phyloP scores from a whole-genome alignment of 306 rosid species.

The Quercus wislizeni region DNA sequence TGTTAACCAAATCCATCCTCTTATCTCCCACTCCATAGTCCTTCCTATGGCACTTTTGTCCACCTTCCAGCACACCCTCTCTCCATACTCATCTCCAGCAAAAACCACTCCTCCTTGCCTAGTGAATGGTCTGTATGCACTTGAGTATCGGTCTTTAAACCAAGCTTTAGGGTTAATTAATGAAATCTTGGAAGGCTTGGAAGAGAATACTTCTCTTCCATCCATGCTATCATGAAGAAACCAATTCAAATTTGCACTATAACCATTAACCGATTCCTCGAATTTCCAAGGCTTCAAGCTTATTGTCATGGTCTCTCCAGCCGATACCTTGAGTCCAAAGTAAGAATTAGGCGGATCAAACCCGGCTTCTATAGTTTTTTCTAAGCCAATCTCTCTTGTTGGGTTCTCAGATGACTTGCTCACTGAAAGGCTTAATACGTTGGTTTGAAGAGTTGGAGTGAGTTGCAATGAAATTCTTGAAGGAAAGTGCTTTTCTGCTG shows the following conservation, averaged over 20 bases:
- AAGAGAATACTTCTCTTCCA: slow-evolving; percentile 75
- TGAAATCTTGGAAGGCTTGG: slow-evolving; percentile 67
- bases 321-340: slow-evolving; percentile 57
- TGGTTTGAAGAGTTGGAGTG: slow-evolving; percentile 64
- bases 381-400: slow-evolving; percentile 49
- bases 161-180: slow-evolving; percentile 75
- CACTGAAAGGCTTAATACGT: slow-evolving; percentile 66
- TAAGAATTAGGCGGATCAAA: slow-evolving; percentile 59
- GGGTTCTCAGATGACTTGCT: slow-evolving; percentile 90
- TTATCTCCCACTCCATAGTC: slow-evolving; percentile 85
- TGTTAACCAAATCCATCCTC: slow-evolving; percentile 90
- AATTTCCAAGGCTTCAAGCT: slow-evolving; percentile 88
- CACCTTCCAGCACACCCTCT: slow-evolving; percentile 78
- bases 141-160: slow-evolving; percentile 75
- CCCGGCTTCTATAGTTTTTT: slow-evolving; percentile 68
- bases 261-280: slow-evolving; percentile 71
- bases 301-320: slow-evolving; percentile 57
- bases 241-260: slow-evolving; percentile 81
- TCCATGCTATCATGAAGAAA: slow-evolving; percentile 69
- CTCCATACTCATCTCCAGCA: slow-evolving; percentile 87
- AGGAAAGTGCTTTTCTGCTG: slow-evolving; percentile 78
- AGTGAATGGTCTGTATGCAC: slow-evolving; percentile 78
- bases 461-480: slow-evolving; percentile 75
- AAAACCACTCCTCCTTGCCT: slow-evolving; percentile 87
- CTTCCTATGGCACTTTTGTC: slow-evolving; percentile 62